Conservation (phyloP, 805 yeast genomes). For the Wickerhamomyces sydowiorum region DNA sequence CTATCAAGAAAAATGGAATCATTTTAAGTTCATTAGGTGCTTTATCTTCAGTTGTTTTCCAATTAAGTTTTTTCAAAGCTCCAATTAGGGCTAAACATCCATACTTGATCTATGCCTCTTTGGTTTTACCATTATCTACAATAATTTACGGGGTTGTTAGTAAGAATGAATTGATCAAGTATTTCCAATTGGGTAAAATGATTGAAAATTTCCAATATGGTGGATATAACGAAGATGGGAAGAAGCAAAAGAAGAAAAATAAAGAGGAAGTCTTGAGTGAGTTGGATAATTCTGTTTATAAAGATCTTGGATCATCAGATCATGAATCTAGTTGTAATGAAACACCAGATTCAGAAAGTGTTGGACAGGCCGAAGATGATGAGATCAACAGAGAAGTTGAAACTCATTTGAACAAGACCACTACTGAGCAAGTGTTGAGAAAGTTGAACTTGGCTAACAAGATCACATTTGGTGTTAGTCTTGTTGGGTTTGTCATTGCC, state of each 20-base stretch:
- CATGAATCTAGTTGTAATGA: constrained; percentile 5
- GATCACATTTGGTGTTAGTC: constrained; percentile 36
- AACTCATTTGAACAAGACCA: constrained; percentile 34
- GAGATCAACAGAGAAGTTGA: constrained; percentile 39
- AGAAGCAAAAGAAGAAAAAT: constrained; percentile 17
- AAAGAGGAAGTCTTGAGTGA: constrained; percentile 31
- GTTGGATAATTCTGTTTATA: constrained; percentile 40
- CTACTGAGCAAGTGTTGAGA: constrained; percentile 27
- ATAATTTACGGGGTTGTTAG: constrained; percentile 9
- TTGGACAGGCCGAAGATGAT: constrained; percentile 23
- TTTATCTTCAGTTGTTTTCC: constrained; percentile 45
- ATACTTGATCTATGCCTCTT: constrained; percentile 48
- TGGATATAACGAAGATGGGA: background rate
- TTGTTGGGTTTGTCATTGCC: constrained; percentile 42
- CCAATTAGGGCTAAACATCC: constrained; percentile 61
- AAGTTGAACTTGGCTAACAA: constrained; percentile 31
- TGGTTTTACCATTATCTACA: constrained; percentile 19
- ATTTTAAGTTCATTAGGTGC: constrained; percentile 35
- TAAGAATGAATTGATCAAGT: constrained; percentile 4
- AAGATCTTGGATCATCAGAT: constrained; percentile 31
- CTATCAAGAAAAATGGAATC: constrained; percentile 18
- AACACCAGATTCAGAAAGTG: too few species aligned
- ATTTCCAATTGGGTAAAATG: constrained; percentile 5
- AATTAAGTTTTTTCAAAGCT: constrained; percentile 50
- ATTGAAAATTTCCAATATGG: constrained; percentile 3